Percentiles rank a stretch among this genome's conserved stretches.
Conservation (phyloP, 75 land plant genomes). For the Selaginella moellendorffii region DNA sequence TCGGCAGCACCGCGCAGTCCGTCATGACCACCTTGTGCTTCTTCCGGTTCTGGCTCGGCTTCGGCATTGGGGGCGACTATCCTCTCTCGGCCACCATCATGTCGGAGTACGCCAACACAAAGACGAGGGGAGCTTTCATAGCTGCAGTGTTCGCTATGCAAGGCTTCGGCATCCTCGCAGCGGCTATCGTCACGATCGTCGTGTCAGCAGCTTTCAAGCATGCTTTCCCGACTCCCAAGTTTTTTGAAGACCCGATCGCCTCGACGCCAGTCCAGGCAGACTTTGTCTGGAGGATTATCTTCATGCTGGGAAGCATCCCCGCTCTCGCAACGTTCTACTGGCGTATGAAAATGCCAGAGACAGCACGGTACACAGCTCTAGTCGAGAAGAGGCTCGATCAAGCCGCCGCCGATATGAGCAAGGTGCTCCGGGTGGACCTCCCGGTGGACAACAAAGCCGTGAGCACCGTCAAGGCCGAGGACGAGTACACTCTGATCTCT, state of each 20-base stretch:
- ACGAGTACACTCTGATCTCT: too few species aligned
- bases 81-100: conserved; percentile 33
- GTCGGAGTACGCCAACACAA: conserved; percentile 34
- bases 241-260: conserved; percentile 7
- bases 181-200: conserved; percentile 18
- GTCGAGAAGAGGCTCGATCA: conserved; percentile 26
- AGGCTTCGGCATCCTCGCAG: conserved; percentile 35
- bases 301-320: neutral
- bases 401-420: conserved; percentile 18
- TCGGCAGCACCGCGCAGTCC: conserved; percentile 24
- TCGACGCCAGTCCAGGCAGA: too few species aligned
- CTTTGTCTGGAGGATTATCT: too few species aligned
- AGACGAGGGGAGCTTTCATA: conserved; percentile 34
- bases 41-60: conserved; percentile 42
- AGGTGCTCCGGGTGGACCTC: conserved; percentile 12
- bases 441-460: conserved; percentile 7
- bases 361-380: conserved; percentile 38
- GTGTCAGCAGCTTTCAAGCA: conserved; percentile 22
- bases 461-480: too few species aligned
- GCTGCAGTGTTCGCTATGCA: conserved; percentile 48
- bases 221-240: conserved; percentile 13
- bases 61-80: conserved; percentile 46
- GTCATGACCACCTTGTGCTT: conserved; percentile 53
- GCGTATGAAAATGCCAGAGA: conserved; percentile 35
- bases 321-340: conserved; percentile 8